Conservation (phyloP, 192 early-diverging fungal species). For the Mortierella claussenii region DNA sequence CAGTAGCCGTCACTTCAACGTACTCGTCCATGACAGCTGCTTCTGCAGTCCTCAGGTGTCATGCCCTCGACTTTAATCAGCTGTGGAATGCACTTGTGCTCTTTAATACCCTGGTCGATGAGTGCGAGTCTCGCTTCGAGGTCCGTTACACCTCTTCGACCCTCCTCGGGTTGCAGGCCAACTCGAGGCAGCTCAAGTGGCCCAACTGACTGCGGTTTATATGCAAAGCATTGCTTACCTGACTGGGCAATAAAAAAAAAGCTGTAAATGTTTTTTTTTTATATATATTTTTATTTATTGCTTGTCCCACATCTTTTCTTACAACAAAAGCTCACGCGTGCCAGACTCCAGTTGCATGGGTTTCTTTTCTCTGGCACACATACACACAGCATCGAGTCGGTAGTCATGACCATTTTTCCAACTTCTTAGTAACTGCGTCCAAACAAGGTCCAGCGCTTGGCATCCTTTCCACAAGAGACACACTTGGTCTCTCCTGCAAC, state of each 20-base stretch:
- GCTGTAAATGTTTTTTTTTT: no score
- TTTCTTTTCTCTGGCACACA: no score
- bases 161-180: slow-evolving; percentile 36
- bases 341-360: no score
- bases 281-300: no score
- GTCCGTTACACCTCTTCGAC: slow-evolving; percentile 33
- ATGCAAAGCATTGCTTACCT: no score
- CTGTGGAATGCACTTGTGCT: slow-evolving; percentile 42
- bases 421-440: slow-evolving; percentile 81
- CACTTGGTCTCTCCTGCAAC: slow-evolving; percentile 91
- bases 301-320: no score
- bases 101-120: slow-evolving; percentile 39
- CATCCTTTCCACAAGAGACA: slow-evolving; percentile 78
- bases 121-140: slow-evolving; percentile 35
- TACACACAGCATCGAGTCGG: no score
- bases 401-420: neutral
- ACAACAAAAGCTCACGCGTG: no score
- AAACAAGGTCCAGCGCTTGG: slow-evolving; percentile 84
- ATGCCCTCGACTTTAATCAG: slow-evolving; percentile 37
- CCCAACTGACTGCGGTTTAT: no score
- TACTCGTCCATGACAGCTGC: slow-evolving; percentile 31
- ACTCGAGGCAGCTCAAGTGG: slow-evolving; percentile 43
- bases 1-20: slow-evolving; percentile 7
- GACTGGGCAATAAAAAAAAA: no score
- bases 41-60: slow-evolving; percentile 29